A percentile compares a stretch with the other conserved stretches of the same genome.
phyloP scores from a whole-genome alignment of 176 grass and related monocot species.

The Rhipidocladum racemiflorum region DNA sequence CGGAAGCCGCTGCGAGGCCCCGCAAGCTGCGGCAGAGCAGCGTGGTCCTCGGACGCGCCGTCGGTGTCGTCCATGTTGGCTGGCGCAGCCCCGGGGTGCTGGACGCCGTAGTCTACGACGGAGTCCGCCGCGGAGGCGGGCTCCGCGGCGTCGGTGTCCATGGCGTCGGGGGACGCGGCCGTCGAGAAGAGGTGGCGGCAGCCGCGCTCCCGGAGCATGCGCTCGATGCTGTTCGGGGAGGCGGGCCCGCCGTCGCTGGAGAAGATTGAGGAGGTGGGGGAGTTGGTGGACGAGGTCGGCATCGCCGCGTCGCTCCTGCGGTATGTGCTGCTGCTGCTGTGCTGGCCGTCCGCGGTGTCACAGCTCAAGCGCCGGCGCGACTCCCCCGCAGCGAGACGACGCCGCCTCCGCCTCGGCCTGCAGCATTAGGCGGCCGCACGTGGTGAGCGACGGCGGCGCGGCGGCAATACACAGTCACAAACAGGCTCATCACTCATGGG shows the following conservation, averaged over 20 bases:
- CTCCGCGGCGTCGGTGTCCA: slow-evolving; percentile 39
- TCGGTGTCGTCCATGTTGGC: slow-evolving; percentile 37
- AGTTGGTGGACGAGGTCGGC: slow-evolving; percentile 26
- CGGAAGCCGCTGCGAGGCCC: slow-evolving; percentile 43
- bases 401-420: background rate
- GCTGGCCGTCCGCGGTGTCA: slow-evolving; percentile 15
- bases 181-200: slow-evolving; percentile 30
- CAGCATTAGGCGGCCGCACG: slow-evolving; percentile 38
- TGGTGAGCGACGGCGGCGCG: slow-evolving; percentile 25
- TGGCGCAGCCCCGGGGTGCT: background rate
- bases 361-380: slow-evolving; percentile 26
- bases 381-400: slow-evolving; percentile 12
- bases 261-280: slow-evolving; percentile 30
- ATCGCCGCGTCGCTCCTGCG: background rate
- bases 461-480: background rate
- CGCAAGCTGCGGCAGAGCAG: slow-evolving; percentile 34
- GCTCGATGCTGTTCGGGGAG: slow-evolving; percentile 32
- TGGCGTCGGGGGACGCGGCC: slow-evolving; percentile 10
- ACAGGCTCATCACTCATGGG: slow-evolving; percentile 2
- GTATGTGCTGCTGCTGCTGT: background rate
- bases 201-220: slow-evolving; percentile 28
- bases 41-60: slow-evolving; percentile 1
- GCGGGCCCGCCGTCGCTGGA: slow-evolving; percentile 13
- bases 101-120: slow-evolving; percentile 3
- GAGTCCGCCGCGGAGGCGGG: slow-evolving; percentile 3